Evolutionary conservation across 2,329 filamentous ascomycete species (phyloP), one percentile per base, ranked within the genome.

Genomic region (Calonectria multiphialidica): DNA sequence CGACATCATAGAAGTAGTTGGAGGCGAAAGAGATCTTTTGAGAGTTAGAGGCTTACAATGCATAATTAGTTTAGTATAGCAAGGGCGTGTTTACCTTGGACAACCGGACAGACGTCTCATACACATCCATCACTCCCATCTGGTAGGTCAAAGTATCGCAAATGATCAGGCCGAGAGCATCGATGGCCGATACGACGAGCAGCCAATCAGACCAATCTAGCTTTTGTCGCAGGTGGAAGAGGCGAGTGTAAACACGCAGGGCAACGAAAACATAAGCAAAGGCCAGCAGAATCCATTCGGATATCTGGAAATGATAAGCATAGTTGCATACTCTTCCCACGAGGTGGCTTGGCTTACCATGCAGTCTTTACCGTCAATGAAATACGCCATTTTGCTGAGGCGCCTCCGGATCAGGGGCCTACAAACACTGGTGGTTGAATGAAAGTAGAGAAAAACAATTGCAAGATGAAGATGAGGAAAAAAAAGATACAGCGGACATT

Each of bases 1-100:
- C 81, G 3, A 83, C 79, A 57, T 83, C 81, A 73, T 83, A 83
- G 47, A 83, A 83, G 68, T 83, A 83, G 74, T 83, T 83, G 45
- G 82, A 83, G 0, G 81, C 78, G 21, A 83, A 83, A 1, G 80
- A 81, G 37, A 83, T 82, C 81, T 82, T 25, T 59, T 15, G 10
- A 40, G 12, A 53, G 21, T 50, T 2, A 18, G 44, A 25, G 62
- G 18, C 13, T 23, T 28, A 12, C 0, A 3, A n/a, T 23, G 1
- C 0, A 50, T 10, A 1, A 5, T 5, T 33, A n/a, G 4, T 28
- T 15, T 37, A 13, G 10, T 2, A 16, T 2, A 0, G 2, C 10
- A 6, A 1, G 1, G 1, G 1, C 5, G 13, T 23, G 0, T 6
- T 47, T 73, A 77, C 81, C 77, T 83, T 83, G 13, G 82, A 83